Evolutionary conservation across 1,139 yeast genomes (phyloP).

Genomic region (Blastobotrys arbuscula): DNA sequence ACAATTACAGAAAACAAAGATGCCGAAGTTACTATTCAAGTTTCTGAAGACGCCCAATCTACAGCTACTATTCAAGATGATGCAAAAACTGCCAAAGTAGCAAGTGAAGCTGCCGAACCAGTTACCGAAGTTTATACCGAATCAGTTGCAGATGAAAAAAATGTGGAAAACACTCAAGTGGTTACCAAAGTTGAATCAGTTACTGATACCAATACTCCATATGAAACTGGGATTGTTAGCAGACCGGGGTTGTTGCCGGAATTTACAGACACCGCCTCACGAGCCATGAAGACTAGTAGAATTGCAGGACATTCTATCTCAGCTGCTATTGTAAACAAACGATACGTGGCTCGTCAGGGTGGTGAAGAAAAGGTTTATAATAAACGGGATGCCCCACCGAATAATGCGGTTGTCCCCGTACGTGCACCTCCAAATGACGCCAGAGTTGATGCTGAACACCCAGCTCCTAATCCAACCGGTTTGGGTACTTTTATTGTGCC

Average conservation of each 20-base stretch:
- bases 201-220: background rate
- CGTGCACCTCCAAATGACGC: conserved; percentile 7
- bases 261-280: background rate
- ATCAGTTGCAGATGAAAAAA: background rate
- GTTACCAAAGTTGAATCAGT: background rate
- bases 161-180: background rate
- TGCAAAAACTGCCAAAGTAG: background rate
- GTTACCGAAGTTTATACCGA: background rate
- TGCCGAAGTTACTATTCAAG: background rate
- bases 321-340: background rate
- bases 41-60: background rate
- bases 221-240: background rate
- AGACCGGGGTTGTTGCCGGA: background rate
- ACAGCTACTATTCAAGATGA: background rate
- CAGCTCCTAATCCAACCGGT: conserved; percentile 4
- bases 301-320: background rate
- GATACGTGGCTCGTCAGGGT: background rate
- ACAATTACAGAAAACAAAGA: background rate
- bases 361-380: background rate
- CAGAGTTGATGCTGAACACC: background rate
- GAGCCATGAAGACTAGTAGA: background rate
- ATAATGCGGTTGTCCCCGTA: conserved; percentile 6
- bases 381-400: background rate
- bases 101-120: background rate
- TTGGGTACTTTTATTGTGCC: background rate